These are phyloP conservation scores for Alternaria consortialis DNA, from an alignment of 2,329 filamentous ascomycete genomes.

Conservation along the genomic window DNA sequence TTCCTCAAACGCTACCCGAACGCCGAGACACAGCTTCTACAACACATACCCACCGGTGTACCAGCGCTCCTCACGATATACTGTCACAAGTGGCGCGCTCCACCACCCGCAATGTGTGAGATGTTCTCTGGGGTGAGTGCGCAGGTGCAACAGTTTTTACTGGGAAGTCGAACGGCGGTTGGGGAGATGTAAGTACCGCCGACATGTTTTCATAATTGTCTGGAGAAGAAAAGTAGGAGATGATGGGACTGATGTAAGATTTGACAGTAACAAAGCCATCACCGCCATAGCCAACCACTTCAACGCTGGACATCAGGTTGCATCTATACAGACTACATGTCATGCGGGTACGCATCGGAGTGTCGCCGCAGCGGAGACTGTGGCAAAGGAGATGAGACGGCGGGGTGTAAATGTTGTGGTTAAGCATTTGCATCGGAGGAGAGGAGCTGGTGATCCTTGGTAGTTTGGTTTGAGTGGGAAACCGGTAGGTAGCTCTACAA, in stretches of 20 bases:
- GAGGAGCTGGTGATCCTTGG: slow-evolving; percentile 8
- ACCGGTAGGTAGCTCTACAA: no score
- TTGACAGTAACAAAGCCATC: not conserved
- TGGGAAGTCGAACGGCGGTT: slow-evolving; percentile 10
- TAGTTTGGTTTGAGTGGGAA: not conserved
- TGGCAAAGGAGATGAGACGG: slow-evolving; percentile 16
- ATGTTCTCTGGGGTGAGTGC: slow-evolving; percentile 22
- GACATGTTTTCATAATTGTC: not conserved
- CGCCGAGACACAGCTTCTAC: not conserved
- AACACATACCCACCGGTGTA: not conserved
- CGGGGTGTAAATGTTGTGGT: slow-evolving; percentile 19
- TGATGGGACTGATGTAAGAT: not conserved
- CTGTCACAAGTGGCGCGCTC: slow-evolving; percentile 15
- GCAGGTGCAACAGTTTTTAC: slow-evolving; percentile 22
- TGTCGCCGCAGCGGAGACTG: slow-evolving; percentile 28
- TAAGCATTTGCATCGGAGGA: slow-evolving; percentile 26
- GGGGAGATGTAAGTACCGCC: slow-evolving; percentile 3
- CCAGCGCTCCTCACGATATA: slow-evolving; percentile 2
- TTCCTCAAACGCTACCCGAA: not conserved
- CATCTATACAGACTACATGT: slow-evolving; percentile 19
- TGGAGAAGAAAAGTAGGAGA: not conserved
- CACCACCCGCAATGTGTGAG: slow-evolving; percentile 18
- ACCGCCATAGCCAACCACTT: not conserved
- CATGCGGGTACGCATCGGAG: slow-evolving; percentile 31
- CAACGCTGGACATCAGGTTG: slow-evolving; percentile 11